phyloP scores from a whole-genome alignment of 1,139 yeast species.

The Yamadazyma oceani region DNA sequence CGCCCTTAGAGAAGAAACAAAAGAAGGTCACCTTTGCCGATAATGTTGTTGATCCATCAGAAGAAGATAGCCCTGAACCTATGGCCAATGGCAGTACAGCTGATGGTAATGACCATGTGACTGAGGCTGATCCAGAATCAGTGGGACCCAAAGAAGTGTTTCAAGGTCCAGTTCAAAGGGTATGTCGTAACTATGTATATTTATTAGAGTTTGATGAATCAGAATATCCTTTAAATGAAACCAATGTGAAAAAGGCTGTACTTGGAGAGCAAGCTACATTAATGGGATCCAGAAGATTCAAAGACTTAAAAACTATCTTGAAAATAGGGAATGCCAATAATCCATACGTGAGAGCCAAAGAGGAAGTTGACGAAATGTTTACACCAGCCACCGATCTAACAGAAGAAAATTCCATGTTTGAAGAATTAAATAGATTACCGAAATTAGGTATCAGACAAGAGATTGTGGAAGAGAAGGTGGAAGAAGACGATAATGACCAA shows the following conservation, averaged over 20 bases:
- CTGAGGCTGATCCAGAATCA: constrained; percentile 12
- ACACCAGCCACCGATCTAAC: constrained; percentile 34
- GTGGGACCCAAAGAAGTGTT: constrained; percentile 27
- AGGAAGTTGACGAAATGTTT: constrained; percentile 38
- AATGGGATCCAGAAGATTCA: constrained; percentile 53
- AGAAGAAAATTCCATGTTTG: constrained; percentile 44
- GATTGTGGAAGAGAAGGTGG: constrained; percentile 43
- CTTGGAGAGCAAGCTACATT: constrained; percentile 61
- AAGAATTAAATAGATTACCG: constrained; percentile 57
- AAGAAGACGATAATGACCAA: constrained; percentile 41
- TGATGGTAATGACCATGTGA: constrained; percentile 7
- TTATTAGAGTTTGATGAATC: constrained; percentile 48
- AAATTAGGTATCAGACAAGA: constrained; percentile 62
- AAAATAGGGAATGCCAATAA: constrained; percentile 46
- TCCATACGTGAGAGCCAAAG: constrained; percentile 39
- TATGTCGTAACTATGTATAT: constrained; percentile 49
- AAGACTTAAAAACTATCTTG: constrained; percentile 55
- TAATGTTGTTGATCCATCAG: constrained; percentile 17
- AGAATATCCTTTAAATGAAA: constrained; percentile 14
- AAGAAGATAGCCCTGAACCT: too few relatives aligned
- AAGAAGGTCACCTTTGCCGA: constrained; percentile 34
- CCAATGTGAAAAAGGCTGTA: constrained; percentile 39
- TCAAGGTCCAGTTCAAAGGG: constrained; percentile 67
- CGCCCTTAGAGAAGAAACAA: constrained; percentile 8
- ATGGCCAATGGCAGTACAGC: too few relatives aligned